Evolutionary conservation across 768 basidiomycete genomes (phyloP), one percentile per base, ranked within the genome.

Genomic region (Sarcodon sp.): DNA sequence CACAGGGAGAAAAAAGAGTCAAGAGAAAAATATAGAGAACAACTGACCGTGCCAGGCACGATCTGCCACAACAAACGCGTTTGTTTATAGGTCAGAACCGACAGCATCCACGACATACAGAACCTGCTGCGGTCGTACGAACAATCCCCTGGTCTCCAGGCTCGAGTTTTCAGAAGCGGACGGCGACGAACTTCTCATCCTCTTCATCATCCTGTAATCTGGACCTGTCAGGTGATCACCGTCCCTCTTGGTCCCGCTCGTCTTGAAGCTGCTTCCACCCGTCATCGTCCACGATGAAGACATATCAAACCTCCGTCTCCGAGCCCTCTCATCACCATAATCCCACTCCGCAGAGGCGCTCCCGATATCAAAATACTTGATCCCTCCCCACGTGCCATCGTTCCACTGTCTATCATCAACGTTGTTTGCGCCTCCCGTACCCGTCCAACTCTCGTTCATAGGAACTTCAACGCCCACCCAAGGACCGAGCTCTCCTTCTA

Each of bases 381-480:
- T 67, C 0, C 89, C 90, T 31, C 78, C 79, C 80, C 83, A 85
- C 0, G 76, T 73, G 0, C 90, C 90, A 54, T 93, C 88, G 57
- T 87, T 75, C 89, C 89, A 92, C 50, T 76, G 77, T n/a, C 83
- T 69, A n/a, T 75, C 80, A 31, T 78, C 73, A 11, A 70, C 63
- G 47, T 68, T 64, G 21, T 76, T 73, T 9, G 65, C 68, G 4
- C 4, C 4, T 41, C 39, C 39, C n/a, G 16, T 27, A 41, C 13
- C 27, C 1, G 67, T 65, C 70, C 75, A 75, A n/a, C 65, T 64
- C 8, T 75, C 76, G 37, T 69, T 71, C 48, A 89, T 67, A 1
- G 88, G 87, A 9, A 91, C 86, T 61, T 93, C 90, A 12, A 93
- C 86, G 11, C 90, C 90, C 6, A 92, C 86, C 90, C 90, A 93